Base-by-base conservation (phyloP, 2,329 filamentous ascomycete species). In the Aspergillus sergii region DNA sequence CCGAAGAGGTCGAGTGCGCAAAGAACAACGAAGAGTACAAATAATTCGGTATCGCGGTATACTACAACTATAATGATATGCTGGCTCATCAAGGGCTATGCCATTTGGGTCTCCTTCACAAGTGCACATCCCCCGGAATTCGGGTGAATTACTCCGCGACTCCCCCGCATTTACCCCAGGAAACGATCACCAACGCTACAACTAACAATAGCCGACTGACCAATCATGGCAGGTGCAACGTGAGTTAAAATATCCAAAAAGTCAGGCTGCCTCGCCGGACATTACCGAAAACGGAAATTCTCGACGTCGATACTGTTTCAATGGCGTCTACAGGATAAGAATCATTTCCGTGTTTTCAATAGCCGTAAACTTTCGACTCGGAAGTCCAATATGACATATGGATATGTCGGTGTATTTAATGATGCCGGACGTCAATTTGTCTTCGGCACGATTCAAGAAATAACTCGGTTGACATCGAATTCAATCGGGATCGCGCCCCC, bases 1-100 rank as follows among this genome's bases (percentile, higher is more conserved):
- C 70, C 10, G 68, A 66, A 4, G 78, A 80, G 62, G 66, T 78
- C 2, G 55, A 76, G 10, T 84, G 82, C 81, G 83, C 81, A 3
- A 74, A 76, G 54, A 68, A 76, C 62, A 72, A 82, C 62, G 79
- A 84, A 14, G 79, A 78, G 26, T 65, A 65, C 43, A 59, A 58
- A 61, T 81, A 79, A 12, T 81, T 74, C 64, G 81, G 80, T 14
- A 79, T 83, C 54, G 79, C 73, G 60, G 67, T 83, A 28, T 85
- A 84, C 75, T 73, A 64, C 46, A 73, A 83, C 70, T 85, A 79
- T 65, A 80, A 83, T 53, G 77, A 82, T 66, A 82, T 85, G 82
- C 76, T 85, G 45, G 75, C 78, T 69, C 81, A 84, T 64, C 72
- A 76, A 45, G 79, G 79, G 4, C 73, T 85, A 84, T 64, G 83